Base-by-base conservation (phyloP, 2,329 filamentous ascomycete genomes). In the Sphaerulina populicola region DNA sequence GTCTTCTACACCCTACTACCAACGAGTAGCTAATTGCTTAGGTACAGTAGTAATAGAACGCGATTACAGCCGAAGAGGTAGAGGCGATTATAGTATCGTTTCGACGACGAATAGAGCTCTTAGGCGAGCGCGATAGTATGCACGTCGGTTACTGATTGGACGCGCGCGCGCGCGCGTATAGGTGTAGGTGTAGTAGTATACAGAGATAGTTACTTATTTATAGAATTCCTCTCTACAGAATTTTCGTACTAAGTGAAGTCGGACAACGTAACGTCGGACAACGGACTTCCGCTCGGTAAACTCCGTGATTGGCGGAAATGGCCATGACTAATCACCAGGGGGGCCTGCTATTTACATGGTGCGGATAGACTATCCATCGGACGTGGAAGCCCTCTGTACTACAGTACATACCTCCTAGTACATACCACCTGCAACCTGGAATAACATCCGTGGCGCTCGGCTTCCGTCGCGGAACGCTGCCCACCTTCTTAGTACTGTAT, bases 341-440 rank as follows among this genome's bases (percentile, higher is more conserved):
- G n/a, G n/a, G n/a, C n/a, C n/a, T n/a, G n/a, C n/a, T n/a, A n/a
- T n/a, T n/a, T n/a, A n/a, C n/a, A n/a, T n/a, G n/a, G n/a, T n/a
- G n/a, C n/a, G 31, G 31, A 33, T 10, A 12, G 9, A 33, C 31
- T 33, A 33, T 10, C 31, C 2, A 33, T 2, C 31, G 31, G 6
- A 9, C 10, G 31, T 33, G 31, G 31, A 2, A 33, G 31, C 4
- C 10, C 4, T 10, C 31, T 33, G 31, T 64, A 60, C n/a, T n/a
- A n/a, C n/a, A n/a, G n/a, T n/a, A n/a, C n/a, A n/a, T n/a, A n/a
- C n/a, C n/a, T n/a, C n/a, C n/a, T n/a, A n/a, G n/a, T n/a, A n/a
- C n/a, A n/a, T n/a, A n/a, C n/a, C n/a, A n/a, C n/a, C n/a, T n/a
- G n/a, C n/a, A 18, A 18, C 18, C 18, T 18, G 18, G 18, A 18